Evolutionary conservation across 2,329 filamentous ascomycete species (phyloP), one percentile per base, ranked within the genome.

Genomic region (Beauveria sp.): DNA sequence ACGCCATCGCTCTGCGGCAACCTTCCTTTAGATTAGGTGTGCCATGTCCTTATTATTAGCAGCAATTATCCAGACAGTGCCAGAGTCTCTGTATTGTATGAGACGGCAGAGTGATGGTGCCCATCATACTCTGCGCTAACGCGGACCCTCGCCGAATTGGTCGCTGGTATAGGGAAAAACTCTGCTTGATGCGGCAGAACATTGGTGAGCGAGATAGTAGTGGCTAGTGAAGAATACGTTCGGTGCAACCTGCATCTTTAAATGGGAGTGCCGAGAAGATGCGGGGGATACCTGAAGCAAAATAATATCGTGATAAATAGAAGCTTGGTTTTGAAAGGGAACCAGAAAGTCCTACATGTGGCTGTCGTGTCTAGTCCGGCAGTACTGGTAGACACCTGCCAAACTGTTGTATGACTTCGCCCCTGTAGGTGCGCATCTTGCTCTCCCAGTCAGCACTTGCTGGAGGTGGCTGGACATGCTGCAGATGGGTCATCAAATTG

Each of bases 161-260:
- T 43, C 56, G 50, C 47, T 34, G 34, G 10, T 43, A 16, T 24
- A 20, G 24, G n/a, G 7, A 7, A 20, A 1, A 51, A 28, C 34
- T 38, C 24, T 59, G 46, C 38, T 38, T 42, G 12, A 24, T 38
- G 24, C 34, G 30, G 38, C 24, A 30, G 6, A 24, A 30, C 24
- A n/a, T 30, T 28, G 24, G 24, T 9, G 5, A 43, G 20, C 47
- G 24, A 45, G 24, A 40, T 45, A 24, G 56, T 45, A 59, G 51
- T 52, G 46, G 34, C 46, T 59, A 59, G 56, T 59, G 51, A 59
- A 34, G 46, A 59, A 59, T 51, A 47, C 24, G 10, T 20, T 34
- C 28, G 38, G 34, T 47, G 28, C 30, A 42, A 18, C 30, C 16
- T 58, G 24, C 18, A 30, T 52, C 22, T 22, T 8, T 28, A 22